These are phyloP conservation scores for Monilinia laxa DNA, from an alignment of 2,329 filamentous ascomycete genomes.

Conservation along the genomic window DNA sequence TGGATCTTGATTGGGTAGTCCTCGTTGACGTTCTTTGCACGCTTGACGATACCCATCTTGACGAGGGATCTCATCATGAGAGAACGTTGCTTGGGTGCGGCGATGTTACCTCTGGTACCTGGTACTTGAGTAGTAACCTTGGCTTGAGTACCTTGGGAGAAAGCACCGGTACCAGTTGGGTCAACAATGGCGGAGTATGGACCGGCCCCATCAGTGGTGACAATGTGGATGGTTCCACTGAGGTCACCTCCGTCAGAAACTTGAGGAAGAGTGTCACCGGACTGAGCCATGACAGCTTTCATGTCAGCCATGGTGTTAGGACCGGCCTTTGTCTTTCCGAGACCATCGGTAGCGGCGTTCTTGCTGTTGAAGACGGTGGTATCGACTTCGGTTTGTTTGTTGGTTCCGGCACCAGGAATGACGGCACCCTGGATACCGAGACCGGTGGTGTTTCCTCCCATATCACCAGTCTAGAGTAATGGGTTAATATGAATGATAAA, in stretches of 20 bases:
- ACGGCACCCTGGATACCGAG: conserved; percentile 45
- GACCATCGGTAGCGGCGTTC: conserved; percentile 50
- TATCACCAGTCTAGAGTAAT: conserved; percentile 39
- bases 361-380: conserved; percentile 54
- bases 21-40: conserved; percentile 38
- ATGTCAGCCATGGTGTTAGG: conserved; percentile 60
- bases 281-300: conserved; percentile 55
- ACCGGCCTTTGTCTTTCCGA: conserved; percentile 56
- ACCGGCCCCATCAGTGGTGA: conserved; percentile 65
- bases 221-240: conserved; percentile 64
- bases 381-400: conserved; percentile 47
- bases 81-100: conserved; percentile 35
- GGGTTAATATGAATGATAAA: conserved; percentile 18
- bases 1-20: conserved; percentile 47
- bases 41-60: conserved; percentile 37
- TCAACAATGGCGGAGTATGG: conserved; percentile 59
- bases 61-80: conserved; percentile 35
- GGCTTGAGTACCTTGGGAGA: conserved; percentile 51
- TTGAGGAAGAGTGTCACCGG: conserved; percentile 58
- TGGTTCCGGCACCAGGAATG: conserved; percentile 45
- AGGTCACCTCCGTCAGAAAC: conserved; percentile 56
- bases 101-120: conserved; percentile 45
- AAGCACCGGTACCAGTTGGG: conserved; percentile 54
- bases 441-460: conserved; percentile 47
- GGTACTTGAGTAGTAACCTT: conserved; percentile 55